Percentiles rank a stretch among this genome's conserved stretches.
phyloP scores from a whole-genome alignment of 768 basidiomycete species.

The Inosperma sp. region DNA sequence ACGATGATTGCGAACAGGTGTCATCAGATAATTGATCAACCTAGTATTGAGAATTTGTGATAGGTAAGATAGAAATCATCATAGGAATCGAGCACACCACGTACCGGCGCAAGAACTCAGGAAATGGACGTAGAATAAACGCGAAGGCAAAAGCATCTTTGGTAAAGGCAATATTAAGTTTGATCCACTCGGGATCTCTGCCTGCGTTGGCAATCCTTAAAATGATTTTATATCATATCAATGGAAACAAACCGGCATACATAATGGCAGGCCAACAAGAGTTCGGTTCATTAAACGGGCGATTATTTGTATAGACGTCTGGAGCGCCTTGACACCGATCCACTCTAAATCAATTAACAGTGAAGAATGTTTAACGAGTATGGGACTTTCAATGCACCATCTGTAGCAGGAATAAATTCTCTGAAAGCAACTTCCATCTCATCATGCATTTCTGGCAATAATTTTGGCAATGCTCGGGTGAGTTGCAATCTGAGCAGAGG shows the following conservation, averaged over 20 bases:
- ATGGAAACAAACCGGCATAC: too few species aligned
- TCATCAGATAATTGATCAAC: constrained; percentile 15
- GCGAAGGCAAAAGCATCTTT: neutral
- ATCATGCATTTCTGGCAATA: too few species aligned
- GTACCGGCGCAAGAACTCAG: constrained; percentile 24
- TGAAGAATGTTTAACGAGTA: too few species aligned
- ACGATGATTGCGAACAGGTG: constrained; percentile 14
- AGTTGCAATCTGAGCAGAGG: too few species aligned
- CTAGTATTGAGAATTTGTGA: constrained; percentile 8
- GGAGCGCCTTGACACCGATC: too few species aligned
- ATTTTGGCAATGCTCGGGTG: too few species aligned
- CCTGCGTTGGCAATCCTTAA: neutral
- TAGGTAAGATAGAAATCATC: neutral
- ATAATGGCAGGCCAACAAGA: too few species aligned
- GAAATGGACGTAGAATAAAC: constrained; percentile 20
- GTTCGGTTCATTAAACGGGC: too few species aligned
- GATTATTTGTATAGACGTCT: too few species aligned
- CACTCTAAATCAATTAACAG: too few species aligned
- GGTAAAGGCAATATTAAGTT: constrained; percentile 5
- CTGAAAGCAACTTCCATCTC: constrained; percentile 17
- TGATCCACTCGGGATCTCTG: constrained; percentile 5
- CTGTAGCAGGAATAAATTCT: constrained; percentile 30
- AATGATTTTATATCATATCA: constrained; percentile 26
- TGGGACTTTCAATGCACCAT: constrained; percentile 30
- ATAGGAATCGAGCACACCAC: constrained; percentile 10